These are phyloP conservation scores for Gillenia trifoliata DNA, from an alignment of 306 rosid species.

Conservation along the genomic window DNA sequence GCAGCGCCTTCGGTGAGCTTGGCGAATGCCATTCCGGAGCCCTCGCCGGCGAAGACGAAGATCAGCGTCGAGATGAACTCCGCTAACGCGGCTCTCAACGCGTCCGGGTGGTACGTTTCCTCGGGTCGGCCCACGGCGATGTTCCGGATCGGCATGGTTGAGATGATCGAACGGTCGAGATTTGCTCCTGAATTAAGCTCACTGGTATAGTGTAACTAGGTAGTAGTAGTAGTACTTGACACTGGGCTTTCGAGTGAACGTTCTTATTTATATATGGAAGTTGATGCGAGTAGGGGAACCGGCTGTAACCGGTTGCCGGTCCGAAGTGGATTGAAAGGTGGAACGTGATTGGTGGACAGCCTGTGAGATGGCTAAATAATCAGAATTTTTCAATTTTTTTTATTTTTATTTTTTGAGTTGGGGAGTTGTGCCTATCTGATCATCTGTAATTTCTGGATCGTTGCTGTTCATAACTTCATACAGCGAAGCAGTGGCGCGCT, in stretches of 20 bases:
- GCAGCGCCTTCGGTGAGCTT: constrained; percentile 57
- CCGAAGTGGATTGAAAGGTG: neutral
- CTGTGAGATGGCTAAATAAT: constrained; percentile 27
- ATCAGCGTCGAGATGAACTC: constrained; percentile 86
- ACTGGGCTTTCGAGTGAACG: neutral
- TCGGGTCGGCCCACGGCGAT: constrained; percentile 63
- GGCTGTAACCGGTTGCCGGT: constrained; percentile 60
- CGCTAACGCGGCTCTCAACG: constrained; percentile 62
- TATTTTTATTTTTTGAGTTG: neutral
- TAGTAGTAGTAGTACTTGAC: neutral
- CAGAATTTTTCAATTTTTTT: neutral
- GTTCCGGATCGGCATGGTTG: constrained; percentile 66
- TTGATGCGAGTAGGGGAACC: constrained; percentile 10
- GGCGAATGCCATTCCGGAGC: constrained; percentile 78
- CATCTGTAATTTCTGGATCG: neutral
- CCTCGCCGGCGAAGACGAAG: constrained; percentile 89
- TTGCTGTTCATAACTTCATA: neutral
- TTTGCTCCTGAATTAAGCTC: neutral
- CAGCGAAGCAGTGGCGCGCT: constrained; percentile 6
- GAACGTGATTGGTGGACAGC: constrained; percentile 32
- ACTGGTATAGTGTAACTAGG: neutral
- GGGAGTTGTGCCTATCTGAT: neutral
- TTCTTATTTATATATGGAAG: constrained; percentile 35
- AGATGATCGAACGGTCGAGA: neutral
- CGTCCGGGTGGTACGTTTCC: constrained; percentile 59